These are phyloP conservation scores for Fusarium mexicanum DNA, from an alignment of 2,329 filamentous ascomycete genomes.

Conservation along the genomic window DNA sequence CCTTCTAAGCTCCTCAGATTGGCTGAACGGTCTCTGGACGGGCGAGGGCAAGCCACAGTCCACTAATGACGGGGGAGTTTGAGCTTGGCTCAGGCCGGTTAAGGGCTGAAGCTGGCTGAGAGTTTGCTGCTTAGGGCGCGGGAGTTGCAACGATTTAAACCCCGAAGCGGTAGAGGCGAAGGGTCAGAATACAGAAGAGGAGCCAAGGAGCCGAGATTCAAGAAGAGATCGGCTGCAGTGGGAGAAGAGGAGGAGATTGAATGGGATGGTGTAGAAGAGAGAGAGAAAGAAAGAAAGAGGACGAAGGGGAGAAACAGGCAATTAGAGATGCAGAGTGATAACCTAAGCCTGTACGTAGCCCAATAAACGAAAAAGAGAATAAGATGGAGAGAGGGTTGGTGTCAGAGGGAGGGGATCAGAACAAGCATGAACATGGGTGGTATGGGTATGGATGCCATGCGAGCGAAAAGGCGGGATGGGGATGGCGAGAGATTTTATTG, in stretches of 20 bases:
- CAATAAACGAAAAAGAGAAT: conserved; percentile 26
- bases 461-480: conserved; percentile 34
- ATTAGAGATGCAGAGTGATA: conserved; percentile 7
- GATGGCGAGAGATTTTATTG: conserved; percentile 37
- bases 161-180: conserved; percentile 18
- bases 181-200: conserved; percentile 1
- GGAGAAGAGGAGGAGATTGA: not conserved
- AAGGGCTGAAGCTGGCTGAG: conserved; percentile 15
- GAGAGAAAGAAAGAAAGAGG: conserved; percentile 5
- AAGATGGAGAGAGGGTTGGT: conserved; percentile 7
- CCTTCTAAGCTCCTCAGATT: conserved; percentile 15
- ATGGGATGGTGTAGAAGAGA: conserved; percentile 1
- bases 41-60: conserved; percentile 26
- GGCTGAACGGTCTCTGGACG: not conserved
- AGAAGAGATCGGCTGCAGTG: conserved; percentile 17
- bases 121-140: conserved; percentile 29
- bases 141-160: conserved; percentile 22
- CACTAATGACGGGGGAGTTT: conserved; percentile 18
- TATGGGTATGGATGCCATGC: conserved; percentile 17
- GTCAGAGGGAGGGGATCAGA: conserved; percentile 13
- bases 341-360: conserved; percentile 8
- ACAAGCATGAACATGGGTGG: conserved; percentile 11
- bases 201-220: conserved; percentile 18
- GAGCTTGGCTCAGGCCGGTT: conserved; percentile 12
- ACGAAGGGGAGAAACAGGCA: not conserved